phyloP scores from a whole-genome alignment of 2,329 filamentous ascomycete species.

The Neopestalotiopsis sp. region DNA sequence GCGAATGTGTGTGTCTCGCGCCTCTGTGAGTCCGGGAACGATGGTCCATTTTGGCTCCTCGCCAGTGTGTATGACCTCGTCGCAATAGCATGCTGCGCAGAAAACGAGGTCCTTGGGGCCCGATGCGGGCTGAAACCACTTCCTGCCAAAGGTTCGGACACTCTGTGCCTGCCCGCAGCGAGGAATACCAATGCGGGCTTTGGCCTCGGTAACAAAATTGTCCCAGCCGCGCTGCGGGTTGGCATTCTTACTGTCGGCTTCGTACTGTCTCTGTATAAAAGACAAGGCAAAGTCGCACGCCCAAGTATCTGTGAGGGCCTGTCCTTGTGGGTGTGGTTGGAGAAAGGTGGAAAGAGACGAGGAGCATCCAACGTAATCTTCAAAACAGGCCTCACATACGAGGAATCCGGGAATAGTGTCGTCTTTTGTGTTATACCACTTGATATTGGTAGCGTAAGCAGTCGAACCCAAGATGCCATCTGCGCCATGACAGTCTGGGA shows the following conservation, averaged over 20 bases:
- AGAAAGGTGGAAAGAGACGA: constrained; percentile 16
- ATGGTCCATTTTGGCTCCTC: constrained; percentile 32
- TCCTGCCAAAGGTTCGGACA: constrained; percentile 28
- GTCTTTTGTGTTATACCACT: constrained; percentile 25
- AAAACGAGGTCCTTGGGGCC: constrained; percentile 33
- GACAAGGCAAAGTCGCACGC: constrained; percentile 39
- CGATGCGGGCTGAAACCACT: constrained; percentile 38
- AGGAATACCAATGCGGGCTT: constrained; percentile 30
- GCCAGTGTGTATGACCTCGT: constrained; percentile 37
- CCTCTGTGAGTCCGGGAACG: constrained; percentile 22
- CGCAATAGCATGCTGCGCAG: constrained; percentile 43
- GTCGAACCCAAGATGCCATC: constrained; percentile 23
- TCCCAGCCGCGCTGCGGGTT: constrained; percentile 33
- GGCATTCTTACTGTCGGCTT: constrained; percentile 25
- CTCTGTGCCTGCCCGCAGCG: constrained; percentile 31
- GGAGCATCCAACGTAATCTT: constrained; percentile 24
- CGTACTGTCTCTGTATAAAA: constrained; percentile 36
- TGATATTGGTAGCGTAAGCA: constrained; percentile 14
- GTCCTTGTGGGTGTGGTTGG: not conserved
- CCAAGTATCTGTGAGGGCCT: constrained; percentile 17
- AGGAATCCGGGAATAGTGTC: constrained; percentile 25
- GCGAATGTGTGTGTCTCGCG: constrained; percentile 18
- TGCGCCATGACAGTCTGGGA: constrained; percentile 27
- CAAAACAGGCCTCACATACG: constrained; percentile 29
- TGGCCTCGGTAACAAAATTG: constrained; percentile 37